Base-by-base conservation (phyloP, 2,329 filamentous ascomycete genomes). In the Cadophora luteo-olivacea region DNA sequence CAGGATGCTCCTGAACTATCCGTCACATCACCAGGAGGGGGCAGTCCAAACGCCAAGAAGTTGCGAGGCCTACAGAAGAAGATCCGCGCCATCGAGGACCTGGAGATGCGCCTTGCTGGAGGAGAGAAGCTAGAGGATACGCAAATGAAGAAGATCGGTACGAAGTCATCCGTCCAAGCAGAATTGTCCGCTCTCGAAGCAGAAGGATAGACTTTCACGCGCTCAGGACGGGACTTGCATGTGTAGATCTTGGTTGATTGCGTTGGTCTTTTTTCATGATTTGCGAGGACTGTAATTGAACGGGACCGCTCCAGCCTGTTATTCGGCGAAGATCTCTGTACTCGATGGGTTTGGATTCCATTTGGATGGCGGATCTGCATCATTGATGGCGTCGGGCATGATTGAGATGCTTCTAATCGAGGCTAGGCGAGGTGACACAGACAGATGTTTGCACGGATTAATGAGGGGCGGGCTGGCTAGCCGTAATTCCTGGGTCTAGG, bases 121-220 rank as follows among this genome's bases (percentile, higher is more conserved):
- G 95, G 95, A 5, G 96, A 99, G 85, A 98, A 97, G 85, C 84
- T 99, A 69, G 96, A 99, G 83, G 95, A 97, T 78, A 99, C 96
- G 38, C 96, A 99, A 83, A 89, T 99, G 81, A 97, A 97, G 86
- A 99, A 99, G 87, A 99, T 99, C 75, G 87, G 89, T 66, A 98
- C 94, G 25, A 97, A 98, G 83, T 84, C 89, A 61, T 82, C 87
- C 19, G 95, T 99, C 68, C 85, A 94, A 70, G 93, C 91, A 81
- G 96, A 99, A 82, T 83, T 99, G 69, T 87, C 91, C 38, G 64
- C 74, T n/a, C 69, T 79, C 51, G 77, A 78, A 14, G 65, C 66
- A 4, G 75, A 76, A 41, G 54, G n/a, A 36, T 67, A 65, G 38
- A 24, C 24, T 48, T 25, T 9, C 12, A 19, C 6, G 4, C 29